Conservation (phyloP, 768 basidiomycete species). For the Suillus plorans region DNA sequence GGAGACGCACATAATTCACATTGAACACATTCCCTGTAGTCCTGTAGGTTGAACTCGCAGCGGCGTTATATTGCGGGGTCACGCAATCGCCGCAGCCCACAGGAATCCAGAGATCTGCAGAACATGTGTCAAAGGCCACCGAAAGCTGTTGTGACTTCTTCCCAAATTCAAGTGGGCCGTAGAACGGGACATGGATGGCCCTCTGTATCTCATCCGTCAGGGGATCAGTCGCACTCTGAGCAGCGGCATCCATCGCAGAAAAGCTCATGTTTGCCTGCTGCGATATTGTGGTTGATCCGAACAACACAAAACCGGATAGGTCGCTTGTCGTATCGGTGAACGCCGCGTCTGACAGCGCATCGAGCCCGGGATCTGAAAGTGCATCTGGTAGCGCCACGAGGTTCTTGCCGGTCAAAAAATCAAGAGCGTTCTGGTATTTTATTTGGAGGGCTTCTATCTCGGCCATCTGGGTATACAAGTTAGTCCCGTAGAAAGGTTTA, state of each 20-base stretch:
- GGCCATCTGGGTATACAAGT: neutral
- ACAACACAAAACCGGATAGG: neutral
- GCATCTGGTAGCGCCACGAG: neutral
- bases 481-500: neutral
- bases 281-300: neutral
- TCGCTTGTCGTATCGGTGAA: neutral
- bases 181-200: conserved; percentile 47
- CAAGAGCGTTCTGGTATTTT: neutral
- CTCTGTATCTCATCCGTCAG: conserved; percentile 41
- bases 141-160: conserved; percentile 51
- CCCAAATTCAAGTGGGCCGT: conserved; percentile 46
- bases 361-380: neutral
- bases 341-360: neutral
- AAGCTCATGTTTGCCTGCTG: neutral
- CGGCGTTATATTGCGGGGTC: conserved; percentile 38
- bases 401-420: neutral
- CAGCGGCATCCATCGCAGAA: neutral
- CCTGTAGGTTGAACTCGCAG: conserved; percentile 42
- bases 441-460: neutral
- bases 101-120: conserved; percentile 63
- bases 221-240: conserved; percentile 12
- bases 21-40: conserved; percentile 32
- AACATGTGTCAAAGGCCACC: conserved; percentile 70
- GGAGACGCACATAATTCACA: conserved; percentile 44
- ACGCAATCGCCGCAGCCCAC: conserved; percentile 39